These are phyloP conservation scores for Aspergillus leporis DNA, from an alignment of 495 filamentous ascomycete species.

Conservation along the genomic window DNA sequence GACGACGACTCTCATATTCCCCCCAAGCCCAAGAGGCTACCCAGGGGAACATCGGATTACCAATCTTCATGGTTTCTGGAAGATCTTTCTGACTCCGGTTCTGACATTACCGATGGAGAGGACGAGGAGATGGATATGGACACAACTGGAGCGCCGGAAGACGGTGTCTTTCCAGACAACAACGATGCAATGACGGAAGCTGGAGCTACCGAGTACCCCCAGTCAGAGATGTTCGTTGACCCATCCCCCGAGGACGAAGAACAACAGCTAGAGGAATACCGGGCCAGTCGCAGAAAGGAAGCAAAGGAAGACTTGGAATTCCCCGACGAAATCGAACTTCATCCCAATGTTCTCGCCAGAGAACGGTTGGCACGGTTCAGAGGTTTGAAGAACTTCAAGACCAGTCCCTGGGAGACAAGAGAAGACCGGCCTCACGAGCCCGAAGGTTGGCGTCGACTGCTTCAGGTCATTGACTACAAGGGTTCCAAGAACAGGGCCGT, in stretches of 20 bases:
- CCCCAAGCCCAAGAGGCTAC: constrained; percentile 68
- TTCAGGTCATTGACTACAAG: constrained; percentile 82
- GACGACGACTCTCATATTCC: constrained; percentile 76
- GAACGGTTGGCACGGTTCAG: constrained; percentile 84
- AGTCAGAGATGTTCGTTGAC: constrained; percentile 89
- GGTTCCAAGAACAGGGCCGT: constrained; percentile 71
- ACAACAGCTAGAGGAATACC: constrained; percentile 73
- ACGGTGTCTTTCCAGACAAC: constrained; percentile 75
- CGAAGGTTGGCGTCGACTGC: constrained; percentile 81
- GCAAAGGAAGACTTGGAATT: constrained; percentile 90
- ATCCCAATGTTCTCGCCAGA: constrained; percentile 79
- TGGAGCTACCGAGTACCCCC: constrained; percentile 79
- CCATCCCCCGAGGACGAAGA: constrained; percentile 85
- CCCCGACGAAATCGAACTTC: constrained; percentile 94
- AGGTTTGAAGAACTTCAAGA: constrained; percentile 85
- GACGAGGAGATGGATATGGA: constrained; percentile 54
- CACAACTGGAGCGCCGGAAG: constrained; percentile 61
- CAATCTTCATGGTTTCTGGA: constrained; percentile 92
- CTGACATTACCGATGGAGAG: constrained; percentile 68
- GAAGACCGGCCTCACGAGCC: constrained; percentile 86
- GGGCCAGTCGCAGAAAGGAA: constrained; percentile 71
- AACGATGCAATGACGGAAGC: constrained; percentile 72
- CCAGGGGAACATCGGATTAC: constrained; percentile 89
- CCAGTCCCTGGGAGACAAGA: constrained; percentile 81
- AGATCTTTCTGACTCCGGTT: constrained; percentile 83